Conservation (phyloP, 2,329 filamentous ascomycete species). For the Pestalotiopsis sp. region DNA sequence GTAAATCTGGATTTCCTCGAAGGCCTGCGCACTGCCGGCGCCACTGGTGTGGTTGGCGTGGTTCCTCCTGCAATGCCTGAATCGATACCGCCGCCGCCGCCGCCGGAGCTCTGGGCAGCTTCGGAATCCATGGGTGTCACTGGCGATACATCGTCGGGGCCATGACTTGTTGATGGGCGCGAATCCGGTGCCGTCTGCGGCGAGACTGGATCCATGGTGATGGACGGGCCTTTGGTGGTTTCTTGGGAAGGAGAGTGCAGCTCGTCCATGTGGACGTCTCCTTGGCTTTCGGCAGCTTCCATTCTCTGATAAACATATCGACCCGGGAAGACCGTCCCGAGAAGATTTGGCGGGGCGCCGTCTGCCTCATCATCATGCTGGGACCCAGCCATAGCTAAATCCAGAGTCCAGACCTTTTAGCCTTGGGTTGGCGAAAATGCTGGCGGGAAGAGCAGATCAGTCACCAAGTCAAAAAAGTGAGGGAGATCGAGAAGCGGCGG, state of each 20-base stretch:
- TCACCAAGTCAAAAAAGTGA: conserved; percentile 7
- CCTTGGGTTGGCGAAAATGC: background rate
- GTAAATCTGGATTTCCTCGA: conserved; percentile 22
- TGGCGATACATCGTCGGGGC: background rate
- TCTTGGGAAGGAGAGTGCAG: background rate
- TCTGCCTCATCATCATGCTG: conserved; percentile 3
- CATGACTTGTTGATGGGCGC: background rate
- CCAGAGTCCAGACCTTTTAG: background rate
- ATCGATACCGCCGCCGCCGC: background rate
- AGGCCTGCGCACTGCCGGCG: background rate
- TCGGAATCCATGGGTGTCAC: background rate
- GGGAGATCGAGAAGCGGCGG: background rate
- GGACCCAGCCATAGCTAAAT: conserved; percentile 4
- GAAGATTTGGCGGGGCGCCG: background rate
- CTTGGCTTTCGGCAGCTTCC: background rate
- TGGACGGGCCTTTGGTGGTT: background rate
- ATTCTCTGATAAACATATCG: conserved; percentile 13
- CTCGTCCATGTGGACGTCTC: conserved; percentile 11
- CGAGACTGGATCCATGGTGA: conserved; percentile 1
- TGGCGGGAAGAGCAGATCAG: background rate
- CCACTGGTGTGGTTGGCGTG: background rate
- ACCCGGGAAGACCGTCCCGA: background rate
- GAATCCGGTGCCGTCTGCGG: background rate
- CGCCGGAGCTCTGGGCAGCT: background rate
- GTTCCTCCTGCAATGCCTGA: background rate